A percentile compares a stretch with the other conserved stretches of the same genome.
Conservation (phyloP, 2,329 filamentous ascomycete genomes). For the Pestalotiopsis fici region DNA sequence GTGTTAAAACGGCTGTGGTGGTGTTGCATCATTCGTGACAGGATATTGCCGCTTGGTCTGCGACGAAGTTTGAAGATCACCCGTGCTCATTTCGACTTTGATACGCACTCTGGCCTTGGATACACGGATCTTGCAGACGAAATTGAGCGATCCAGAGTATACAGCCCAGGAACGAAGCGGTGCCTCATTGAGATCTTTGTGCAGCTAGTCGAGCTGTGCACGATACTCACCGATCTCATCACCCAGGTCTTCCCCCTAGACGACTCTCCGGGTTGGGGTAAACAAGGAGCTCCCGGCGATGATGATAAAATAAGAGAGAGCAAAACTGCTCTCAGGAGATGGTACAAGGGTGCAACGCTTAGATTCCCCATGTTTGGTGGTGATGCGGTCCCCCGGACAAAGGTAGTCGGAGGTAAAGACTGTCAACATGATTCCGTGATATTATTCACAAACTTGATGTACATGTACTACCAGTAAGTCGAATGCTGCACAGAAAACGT, state of each 20-base stretch:
- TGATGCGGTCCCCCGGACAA: constrained; percentile 25
- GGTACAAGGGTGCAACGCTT: constrained; percentile 39
- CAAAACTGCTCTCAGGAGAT: constrained; percentile 36
- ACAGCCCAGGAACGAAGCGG: constrained; percentile 44
- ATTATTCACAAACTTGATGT: constrained; percentile 48
- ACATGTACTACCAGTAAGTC: constrained; percentile 53
- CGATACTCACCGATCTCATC: constrained; percentile 47
- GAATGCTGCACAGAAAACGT: neutral
- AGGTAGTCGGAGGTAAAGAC: constrained; percentile 24
- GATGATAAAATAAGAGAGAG: constrained; percentile 32
- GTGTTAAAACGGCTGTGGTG: constrained; percentile 54
- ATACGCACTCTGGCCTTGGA: constrained; percentile 34
- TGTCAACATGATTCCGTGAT: constrained; percentile 42
- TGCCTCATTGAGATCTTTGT: constrained; percentile 45
- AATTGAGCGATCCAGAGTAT: constrained; percentile 44
- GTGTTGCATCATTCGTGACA: constrained; percentile 54
- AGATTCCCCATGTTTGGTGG: constrained; percentile 40
- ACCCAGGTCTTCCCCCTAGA: constrained; percentile 45
- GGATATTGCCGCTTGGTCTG: constrained; percentile 49
- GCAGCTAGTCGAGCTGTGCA: constrained; percentile 45
- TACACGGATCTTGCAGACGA: constrained; percentile 48
- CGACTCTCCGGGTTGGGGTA: constrained; percentile 40
- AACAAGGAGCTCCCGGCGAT: constrained; percentile 31
- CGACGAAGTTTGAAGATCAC: constrained; percentile 53
- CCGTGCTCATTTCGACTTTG: constrained; percentile 45